A percentile compares a stretch with the other conserved stretches of the same genome.
phyloP scores from a whole-genome alignment of 352 stramenopile genomes.

The Globisporangium acanthophoron region DNA sequence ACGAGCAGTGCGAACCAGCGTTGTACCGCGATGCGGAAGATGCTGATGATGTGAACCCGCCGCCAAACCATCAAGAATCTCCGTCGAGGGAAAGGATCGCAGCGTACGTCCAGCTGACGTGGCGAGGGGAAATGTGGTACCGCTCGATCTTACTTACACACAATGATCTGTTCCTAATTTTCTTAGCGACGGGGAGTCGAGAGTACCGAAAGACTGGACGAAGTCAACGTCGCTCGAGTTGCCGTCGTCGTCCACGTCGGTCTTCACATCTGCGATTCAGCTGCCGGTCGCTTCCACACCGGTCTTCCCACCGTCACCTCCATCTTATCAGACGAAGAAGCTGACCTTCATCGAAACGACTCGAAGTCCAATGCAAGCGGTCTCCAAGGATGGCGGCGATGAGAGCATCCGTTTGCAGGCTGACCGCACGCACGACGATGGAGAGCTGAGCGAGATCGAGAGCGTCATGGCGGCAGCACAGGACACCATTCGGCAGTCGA shows the following conservation, averaged over 20 bases:
- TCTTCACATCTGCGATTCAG: neutral
- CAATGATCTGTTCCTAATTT: no score
- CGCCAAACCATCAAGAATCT: neutral
- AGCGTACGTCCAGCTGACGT: no score
- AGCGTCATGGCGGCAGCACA: conserved; percentile 28
- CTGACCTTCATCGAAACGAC: neutral
- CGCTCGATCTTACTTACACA: no score
- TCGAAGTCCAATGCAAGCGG: conserved; percentile 2
- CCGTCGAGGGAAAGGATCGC: no score
- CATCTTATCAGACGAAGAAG: conserved; percentile 1
- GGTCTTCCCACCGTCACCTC: conserved; percentile 7
- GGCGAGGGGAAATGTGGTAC: no score
- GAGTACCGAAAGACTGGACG: no score
- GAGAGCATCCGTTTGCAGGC: no score
- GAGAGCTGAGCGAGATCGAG: conserved; percentile 23
- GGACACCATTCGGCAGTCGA: conserved; percentile 23
- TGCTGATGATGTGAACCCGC: conserved; percentile 6
- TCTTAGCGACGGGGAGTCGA: no score
- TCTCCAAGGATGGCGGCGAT: no score
- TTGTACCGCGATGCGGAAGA: neutral
- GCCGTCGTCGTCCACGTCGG: conserved; percentile 19
- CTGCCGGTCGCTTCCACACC: neutral
- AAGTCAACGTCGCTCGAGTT: conserved; percentile 9
- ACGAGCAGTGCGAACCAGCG: conserved; percentile 3
- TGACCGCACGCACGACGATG: neutral